phyloP scores from a whole-genome alignment of 768 basidiomycete species.

The Tricholoma terreum region DNA sequence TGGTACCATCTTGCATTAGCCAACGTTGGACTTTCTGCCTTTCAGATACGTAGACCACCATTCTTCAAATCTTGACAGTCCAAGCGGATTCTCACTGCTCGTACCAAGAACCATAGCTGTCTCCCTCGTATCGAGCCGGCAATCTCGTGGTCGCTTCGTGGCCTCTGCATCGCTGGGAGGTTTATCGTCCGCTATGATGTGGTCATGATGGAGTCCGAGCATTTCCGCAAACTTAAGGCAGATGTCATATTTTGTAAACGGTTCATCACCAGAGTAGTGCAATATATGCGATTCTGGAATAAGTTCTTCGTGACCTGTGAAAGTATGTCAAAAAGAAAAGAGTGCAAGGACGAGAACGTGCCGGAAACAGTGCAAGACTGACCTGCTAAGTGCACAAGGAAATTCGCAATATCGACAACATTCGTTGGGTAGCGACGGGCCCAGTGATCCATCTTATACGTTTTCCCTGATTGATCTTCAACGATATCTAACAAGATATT shows the following conservation, averaged over 20 bases:
- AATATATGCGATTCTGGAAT: constrained; percentile 60
- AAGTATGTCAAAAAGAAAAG: not conserved
- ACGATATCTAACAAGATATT: constrained; percentile 89
- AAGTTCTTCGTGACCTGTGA: constrained; percentile 31
- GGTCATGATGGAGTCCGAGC: constrained; percentile 64
- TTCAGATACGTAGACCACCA: constrained; percentile 73
- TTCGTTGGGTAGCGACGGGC: constrained; percentile 93
- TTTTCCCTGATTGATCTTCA: constrained; percentile 80
- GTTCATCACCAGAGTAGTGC: constrained; percentile 81
- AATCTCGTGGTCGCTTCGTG: constrained; percentile 76
- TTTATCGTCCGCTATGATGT: constrained; percentile 72
- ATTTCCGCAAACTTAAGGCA: constrained; percentile 74
- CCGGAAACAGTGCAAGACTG: not conserved
- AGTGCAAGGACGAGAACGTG: not conserved
- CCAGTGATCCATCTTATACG: constrained; percentile 94
- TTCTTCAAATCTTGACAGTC: constrained; percentile 68
- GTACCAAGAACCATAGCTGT: constrained; percentile 54
- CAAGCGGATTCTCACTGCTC: constrained; percentile 48
- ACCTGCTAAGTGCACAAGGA: constrained; percentile 78
- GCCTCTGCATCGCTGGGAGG: constrained; percentile 62
- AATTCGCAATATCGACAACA: constrained; percentile 80
- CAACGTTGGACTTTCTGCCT: not conserved
- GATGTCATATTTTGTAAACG: constrained; percentile 92
- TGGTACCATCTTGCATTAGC: not conserved
- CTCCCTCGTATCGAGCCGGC: constrained; percentile 71